Percentiles rank a stretch among this genome's conserved stretches.
Conservation (phyloP, 2,329 filamentous ascomycete species). For the Cladosporium colombiae region DNA sequence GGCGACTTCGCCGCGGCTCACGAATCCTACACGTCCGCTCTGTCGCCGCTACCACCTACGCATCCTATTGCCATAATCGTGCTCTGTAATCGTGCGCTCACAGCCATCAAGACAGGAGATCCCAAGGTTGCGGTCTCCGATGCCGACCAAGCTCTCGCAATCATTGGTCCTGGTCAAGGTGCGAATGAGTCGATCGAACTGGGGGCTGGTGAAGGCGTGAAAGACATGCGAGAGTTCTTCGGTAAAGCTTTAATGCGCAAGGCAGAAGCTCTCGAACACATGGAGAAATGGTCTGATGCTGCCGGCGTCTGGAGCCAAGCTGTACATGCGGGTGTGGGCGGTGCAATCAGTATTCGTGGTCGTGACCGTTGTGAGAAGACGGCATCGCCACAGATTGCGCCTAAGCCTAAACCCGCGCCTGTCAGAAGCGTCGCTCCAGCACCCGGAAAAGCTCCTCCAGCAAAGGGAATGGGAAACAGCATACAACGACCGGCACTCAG, state of each 20-base stretch:
- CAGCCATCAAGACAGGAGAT: slow-evolving; percentile 86
- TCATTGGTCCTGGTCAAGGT: slow-evolving; percentile 79
- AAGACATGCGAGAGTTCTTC: slow-evolving; percentile 90
- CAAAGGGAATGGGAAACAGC: slow-evolving; percentile 30
- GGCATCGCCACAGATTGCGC: slow-evolving; percentile 45
- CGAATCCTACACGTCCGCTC: slow-evolving; percentile 74
- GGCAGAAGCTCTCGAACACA: slow-evolving; percentile 90
- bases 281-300: slow-evolving; percentile 91
- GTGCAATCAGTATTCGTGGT: slow-evolving; percentile 77
- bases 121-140: slow-evolving; percentile 84
- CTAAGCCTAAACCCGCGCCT: slow-evolving; percentile 45
- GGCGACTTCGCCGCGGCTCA: slow-evolving; percentile 91
- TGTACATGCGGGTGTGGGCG: slow-evolving; percentile 84
- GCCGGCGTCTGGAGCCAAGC: slow-evolving; percentile 76
- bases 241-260: slow-evolving; percentile 93
- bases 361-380: slow-evolving; percentile 88
- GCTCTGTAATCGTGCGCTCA: slow-evolving; percentile 86
- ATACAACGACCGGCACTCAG: slow-evolving; percentile 33
- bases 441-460: slow-evolving; percentile 22
- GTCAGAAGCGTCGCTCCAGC: slow-evolving; percentile 16
- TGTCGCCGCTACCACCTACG: slow-evolving; percentile 67
- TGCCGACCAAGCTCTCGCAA: slow-evolving; percentile 73
- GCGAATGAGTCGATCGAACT: slow-evolving; percentile 78
- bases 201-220: slow-evolving; percentile 57
- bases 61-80: slow-evolving; percentile 79